Conservation (phyloP, 805 yeast species). For the Candida endomychidarum region DNA sequence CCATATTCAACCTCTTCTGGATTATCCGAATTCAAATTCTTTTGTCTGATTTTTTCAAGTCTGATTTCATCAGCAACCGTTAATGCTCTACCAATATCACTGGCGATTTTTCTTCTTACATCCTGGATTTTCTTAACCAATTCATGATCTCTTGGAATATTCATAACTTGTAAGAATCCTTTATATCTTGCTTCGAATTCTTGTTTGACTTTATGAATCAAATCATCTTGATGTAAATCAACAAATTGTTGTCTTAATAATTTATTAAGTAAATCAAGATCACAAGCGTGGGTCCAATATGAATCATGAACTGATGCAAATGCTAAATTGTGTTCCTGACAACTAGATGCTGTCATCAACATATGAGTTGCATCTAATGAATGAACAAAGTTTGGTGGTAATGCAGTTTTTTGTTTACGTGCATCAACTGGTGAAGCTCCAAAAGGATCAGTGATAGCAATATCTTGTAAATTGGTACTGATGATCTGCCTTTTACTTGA, state of each 20-base stretch:
- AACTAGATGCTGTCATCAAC: slow-evolving; percentile 82
- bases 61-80: slow-evolving; percentile 72
- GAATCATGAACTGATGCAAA: slow-evolving; percentile 98
- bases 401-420: slow-evolving; percentile 87
- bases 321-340: slow-evolving; percentile 60
- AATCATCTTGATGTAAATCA: slow-evolving; percentile 68
- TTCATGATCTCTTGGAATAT: slow-evolving; percentile 51
- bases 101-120: slow-evolving; percentile 49
- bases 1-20: slow-evolving; percentile 52
- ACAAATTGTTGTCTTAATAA: slow-evolving; percentile 78
- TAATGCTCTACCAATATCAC: slow-evolving; percentile 52
- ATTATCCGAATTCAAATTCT: slow-evolving; percentile 51
- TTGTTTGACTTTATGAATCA: slow-evolving; percentile 64
- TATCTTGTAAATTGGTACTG: slow-evolving; percentile 81
- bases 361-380: slow-evolving; percentile 96
- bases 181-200: slow-evolving; percentile 83
- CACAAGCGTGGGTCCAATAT: slow-evolving; percentile 95
- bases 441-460: slow-evolving; percentile 87
- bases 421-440: slow-evolving; percentile 78
- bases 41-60: slow-evolving; percentile 64
- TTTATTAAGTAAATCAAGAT: slow-evolving; percentile 68
- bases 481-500: slow-evolving; percentile 62
- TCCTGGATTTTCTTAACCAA: slow-evolving; percentile 50
- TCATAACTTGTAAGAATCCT: slow-evolving; percentile 62
- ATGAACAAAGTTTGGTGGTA: slow-evolving; percentile 94